Evolutionary conservation across 345 rosid species (phyloP), one percentile per base, ranked within the genome.

Genomic region (Aurinia saxatilis): DNA sequence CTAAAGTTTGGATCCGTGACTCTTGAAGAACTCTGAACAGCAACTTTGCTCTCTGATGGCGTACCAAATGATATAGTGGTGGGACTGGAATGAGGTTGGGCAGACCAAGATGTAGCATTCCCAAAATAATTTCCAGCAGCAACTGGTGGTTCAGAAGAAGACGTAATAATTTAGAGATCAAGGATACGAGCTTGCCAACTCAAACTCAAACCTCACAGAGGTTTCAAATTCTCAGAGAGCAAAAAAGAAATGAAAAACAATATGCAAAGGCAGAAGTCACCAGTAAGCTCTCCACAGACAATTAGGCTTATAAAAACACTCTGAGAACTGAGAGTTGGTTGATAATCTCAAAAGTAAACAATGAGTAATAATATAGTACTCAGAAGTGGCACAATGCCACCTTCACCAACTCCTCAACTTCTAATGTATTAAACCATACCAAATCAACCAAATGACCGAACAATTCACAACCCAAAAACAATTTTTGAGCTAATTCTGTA

Each of bases 71-170:
- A 76, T 42, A 77, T 76, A 15, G 80, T 63, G 8, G 95, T 36
- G 6, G 95, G 25, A 38, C 57, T 61, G 18, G 74, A 34, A 47
- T 80, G 85, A 66, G 87, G 52, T 36, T 83, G 92, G 16, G 84
- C 57, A 68, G 99, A 79, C 99, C 97, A 90, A 27, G 82, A 60
- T 50, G 87, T 75, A 67, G 87, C 78, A 79, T 78, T 80, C 55
- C 74, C 74, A 48, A 47, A 75, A 40, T 81, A 86, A 69, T 61
- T 78, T 71, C 75, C 71, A 17, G 80, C 71, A 58, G 82, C 61
- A 60, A 79, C 91, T 78, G 95, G 38, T 30, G 38, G 4, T 47
- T 29, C 51, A 54, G 7, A 60, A 34, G 36, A 61, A 73, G 73
- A 63, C 6, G 31, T 7, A 39, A 70, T 14, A 70, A 16, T 15